A percentile compares a stretch with the other conserved stretches of the same genome.
Evolutionary conservation across 2,329 filamentous ascomycete species (phyloP).

Genomic region (Colletotrichum sp.): DNA sequence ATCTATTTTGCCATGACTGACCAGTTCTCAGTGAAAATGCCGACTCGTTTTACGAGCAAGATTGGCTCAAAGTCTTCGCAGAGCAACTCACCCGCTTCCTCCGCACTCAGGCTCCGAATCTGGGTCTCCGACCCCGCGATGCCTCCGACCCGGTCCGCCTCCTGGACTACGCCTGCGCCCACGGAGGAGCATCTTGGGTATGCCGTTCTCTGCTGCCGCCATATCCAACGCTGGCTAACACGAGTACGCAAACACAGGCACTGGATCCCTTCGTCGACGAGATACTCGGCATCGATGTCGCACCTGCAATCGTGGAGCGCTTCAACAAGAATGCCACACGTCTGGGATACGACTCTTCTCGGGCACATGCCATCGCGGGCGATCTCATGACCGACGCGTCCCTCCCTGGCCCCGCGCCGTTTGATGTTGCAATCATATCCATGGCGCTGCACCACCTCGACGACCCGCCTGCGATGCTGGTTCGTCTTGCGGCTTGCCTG

Average conservation of each 20-base stretch:
- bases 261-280: conserved; percentile 31
- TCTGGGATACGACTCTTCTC: conserved; percentile 23
- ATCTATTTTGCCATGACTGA: not conserved
- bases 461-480: conserved; percentile 30
- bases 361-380: conserved; percentile 34
- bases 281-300: conserved; percentile 39
- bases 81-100: conserved; percentile 17
- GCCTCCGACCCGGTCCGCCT: conserved; percentile 4
- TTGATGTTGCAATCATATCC: conserved; percentile 37
- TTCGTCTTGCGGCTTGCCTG: conserved; percentile 30
- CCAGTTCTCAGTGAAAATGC: conserved; percentile 1
- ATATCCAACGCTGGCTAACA: not conserved
- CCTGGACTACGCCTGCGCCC: conserved; percentile 25
- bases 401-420: conserved; percentile 25
- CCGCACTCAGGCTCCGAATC: not conserved
- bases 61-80: conserved; percentile 21
- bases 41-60: conserved; percentile 6
- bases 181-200: conserved; percentile 22
- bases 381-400: conserved; percentile 30
- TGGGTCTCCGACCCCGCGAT: conserved; percentile 3
- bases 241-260: conserved; percentile 34
- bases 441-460: conserved; percentile 41
- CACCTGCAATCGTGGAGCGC: conserved; percentile 32
- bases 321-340: conserved; percentile 34
- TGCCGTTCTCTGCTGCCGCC: not conserved